Base-by-base conservation (phyloP, 805 yeast species). In the Kodamaea sagamina region DNA sequence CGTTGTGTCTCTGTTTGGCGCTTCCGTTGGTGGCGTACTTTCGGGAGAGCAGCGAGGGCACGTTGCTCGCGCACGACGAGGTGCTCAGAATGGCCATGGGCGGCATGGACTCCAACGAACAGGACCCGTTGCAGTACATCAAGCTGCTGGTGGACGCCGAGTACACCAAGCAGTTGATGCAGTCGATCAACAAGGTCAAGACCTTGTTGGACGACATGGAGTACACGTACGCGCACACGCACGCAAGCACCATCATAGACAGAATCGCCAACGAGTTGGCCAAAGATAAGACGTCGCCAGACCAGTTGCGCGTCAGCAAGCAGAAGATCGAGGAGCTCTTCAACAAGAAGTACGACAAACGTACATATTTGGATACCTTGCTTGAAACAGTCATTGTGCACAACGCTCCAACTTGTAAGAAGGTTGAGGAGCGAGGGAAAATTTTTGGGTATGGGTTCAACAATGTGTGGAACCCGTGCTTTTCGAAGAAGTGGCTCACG, bases 391-490 rank as follows among this genome's bases (percentile, higher is more conserved):
- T 47, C 17, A 41, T 47, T 19, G 26, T 47, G 25, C 37, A 29
- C 16, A 41, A 47, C 17, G 40, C 32, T 6, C 50, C 50, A 11
- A 35, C 35, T 3, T 32, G 37, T n/a, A 25, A n/a, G 10, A 6
- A 24, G 9, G n/a, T 43, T 9, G 12, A 22, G 5, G 24, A 26
- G 6, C 36, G 31, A n/a, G 37, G 15, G 8, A 32, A 19, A 9
- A 41, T 43, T 17, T 28, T 15, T 6, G 50, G 50, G 3, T 46
- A 39, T 25, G 32, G 41, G 29, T 36, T 29, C 25, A 41, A 47
- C 17, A 39, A 47, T 18, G 50, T 41, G 22, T 34, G 39, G 35
- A 43, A 38, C 19, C 50, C 50, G 24, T 17, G 32, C 12, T 43
- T 47, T 15, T 43, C 46, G 32, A 43, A 38, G 12, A 38, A 41